Conservation (phyloP, 108 stramenopile genomes). For the Skeletonema marinoi region DNA sequence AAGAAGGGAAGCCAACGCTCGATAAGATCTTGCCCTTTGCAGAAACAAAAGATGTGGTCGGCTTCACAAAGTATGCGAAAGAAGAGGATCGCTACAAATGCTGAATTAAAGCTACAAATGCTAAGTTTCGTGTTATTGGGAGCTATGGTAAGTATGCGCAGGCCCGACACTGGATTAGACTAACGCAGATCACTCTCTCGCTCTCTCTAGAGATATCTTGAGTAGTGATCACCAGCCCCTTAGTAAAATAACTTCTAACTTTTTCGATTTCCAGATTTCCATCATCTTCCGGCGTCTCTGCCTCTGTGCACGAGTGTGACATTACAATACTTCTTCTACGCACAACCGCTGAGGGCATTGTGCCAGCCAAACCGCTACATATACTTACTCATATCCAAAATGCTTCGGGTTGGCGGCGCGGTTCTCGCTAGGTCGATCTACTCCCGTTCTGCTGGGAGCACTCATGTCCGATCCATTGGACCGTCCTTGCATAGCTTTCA, state of each 20-base stretch:
- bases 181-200: no score
- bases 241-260: not conserved
- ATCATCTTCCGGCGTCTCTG: not conserved
- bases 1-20: constrained; percentile 79
- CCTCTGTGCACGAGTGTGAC: not conserved
- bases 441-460: not conserved
- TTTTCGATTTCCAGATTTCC: no score
- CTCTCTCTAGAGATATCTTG: no score
- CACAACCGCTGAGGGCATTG: not conserved
- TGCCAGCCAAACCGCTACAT: not conserved
- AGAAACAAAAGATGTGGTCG: constrained; percentile 88
- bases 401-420: not conserved
- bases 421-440: not conserved
- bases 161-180: no score
- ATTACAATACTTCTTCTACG: not conserved
- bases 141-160: no score
- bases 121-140: not conserved
- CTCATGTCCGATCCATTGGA: not conserved
- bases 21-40: constrained; percentile 84
- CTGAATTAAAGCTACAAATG: not conserved
- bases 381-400: not conserved
- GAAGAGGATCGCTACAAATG: constrained; percentile 75
- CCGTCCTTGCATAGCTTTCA: not conserved
- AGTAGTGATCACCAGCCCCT: no score
- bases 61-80: constrained; percentile 77